Percentiles rank a stretch among this genome's conserved stretches.
Conservation (phyloP, 2,329 filamentous ascomycete species). For the Microsporum ferrugineum region DNA sequence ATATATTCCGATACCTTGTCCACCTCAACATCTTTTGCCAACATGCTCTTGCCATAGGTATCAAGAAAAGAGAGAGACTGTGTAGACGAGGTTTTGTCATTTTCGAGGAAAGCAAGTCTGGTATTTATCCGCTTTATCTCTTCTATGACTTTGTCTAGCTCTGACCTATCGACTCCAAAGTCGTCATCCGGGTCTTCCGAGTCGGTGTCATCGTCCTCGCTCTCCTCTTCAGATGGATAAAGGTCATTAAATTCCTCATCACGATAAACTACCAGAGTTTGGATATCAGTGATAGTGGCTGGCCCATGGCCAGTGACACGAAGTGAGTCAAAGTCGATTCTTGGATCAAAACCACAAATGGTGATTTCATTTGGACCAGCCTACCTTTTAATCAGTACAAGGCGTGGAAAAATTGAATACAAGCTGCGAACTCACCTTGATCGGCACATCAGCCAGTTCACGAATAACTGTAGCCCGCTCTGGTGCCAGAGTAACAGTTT, state of each 20-base stretch:
- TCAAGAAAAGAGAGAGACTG: constrained; percentile 25
- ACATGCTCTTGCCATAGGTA: constrained; percentile 24
- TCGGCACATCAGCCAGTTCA: constrained; percentile 45
- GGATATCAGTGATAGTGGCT: constrained; percentile 52
- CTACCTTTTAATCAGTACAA: constrained; percentile 19
- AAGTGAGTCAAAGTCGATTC: constrained; percentile 45
- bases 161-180: constrained; percentile 13
- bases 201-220: constrained; percentile 22
- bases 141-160: constrained; percentile 17
- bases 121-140: constrained; percentile 24
- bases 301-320: constrained; percentile 49
- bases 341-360: constrained; percentile 44
- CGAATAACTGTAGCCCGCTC: constrained; percentile 49
- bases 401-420: not conserved
- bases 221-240: constrained; percentile 29
- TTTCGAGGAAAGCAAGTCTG: constrained; percentile 23
- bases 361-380: constrained; percentile 48
- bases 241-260: constrained; percentile 44
- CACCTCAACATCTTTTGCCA: constrained; percentile 22
- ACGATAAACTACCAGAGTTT: constrained; percentile 48
- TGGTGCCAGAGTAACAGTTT: constrained; percentile 53
- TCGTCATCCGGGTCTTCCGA: constrained; percentile 17
- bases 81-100: constrained; percentile 17
- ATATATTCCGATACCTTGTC: constrained; percentile 27
- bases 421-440: constrained; percentile 29